Evolutionary conservation across 169 alveolate genomes (phyloP).

Genomic region (Plasmodium knowlesi): DNA sequence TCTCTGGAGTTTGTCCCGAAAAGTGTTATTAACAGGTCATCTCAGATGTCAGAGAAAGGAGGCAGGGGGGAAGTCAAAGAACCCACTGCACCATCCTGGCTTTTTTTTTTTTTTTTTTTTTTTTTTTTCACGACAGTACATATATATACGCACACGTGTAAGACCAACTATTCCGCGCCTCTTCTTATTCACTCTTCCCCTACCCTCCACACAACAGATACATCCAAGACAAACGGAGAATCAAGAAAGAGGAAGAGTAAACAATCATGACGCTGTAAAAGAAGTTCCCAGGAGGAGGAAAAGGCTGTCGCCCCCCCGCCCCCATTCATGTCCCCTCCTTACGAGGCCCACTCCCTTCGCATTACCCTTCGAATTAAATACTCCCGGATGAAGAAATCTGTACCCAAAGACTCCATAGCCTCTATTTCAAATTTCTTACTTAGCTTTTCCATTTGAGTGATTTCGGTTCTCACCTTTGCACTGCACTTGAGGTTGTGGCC

Average conservation of each 20-base stretch:
- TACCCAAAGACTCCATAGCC: conserved; percentile 74
- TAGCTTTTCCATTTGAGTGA: conserved; percentile 34
- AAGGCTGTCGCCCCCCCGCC: neutral
- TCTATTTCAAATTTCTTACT: conserved; percentile 74
- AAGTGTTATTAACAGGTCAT: conserved; percentile 48
- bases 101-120: no score
- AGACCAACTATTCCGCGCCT: neutral
- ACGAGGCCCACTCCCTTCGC: conserved; percentile 30
- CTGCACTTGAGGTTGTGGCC: conserved; percentile 41
- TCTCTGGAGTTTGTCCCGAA: conserved; percentile 27
- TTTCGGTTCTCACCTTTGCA: conserved; percentile 8
- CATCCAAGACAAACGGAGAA: conserved; percentile 64
- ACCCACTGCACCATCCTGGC: neutral
- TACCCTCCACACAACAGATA: neutral
- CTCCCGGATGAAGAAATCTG: conserved; percentile 33
- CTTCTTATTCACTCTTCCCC: neutral
- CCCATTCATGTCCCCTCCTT: neutral
- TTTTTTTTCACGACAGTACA: neutral
- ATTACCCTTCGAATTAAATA: conserved; percentile 36
- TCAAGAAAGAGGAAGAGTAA: conserved; percentile 13
- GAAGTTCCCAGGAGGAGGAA: neutral
- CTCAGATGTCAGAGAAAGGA: neutral
- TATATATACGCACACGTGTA: neutral
- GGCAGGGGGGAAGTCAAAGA: neutral
- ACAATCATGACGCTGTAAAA: neutral